Percentiles rank a stretch among this genome's conserved stretches.
Conservation (phyloP, 257 asterid species). For the Fraxinus anomala region DNA sequence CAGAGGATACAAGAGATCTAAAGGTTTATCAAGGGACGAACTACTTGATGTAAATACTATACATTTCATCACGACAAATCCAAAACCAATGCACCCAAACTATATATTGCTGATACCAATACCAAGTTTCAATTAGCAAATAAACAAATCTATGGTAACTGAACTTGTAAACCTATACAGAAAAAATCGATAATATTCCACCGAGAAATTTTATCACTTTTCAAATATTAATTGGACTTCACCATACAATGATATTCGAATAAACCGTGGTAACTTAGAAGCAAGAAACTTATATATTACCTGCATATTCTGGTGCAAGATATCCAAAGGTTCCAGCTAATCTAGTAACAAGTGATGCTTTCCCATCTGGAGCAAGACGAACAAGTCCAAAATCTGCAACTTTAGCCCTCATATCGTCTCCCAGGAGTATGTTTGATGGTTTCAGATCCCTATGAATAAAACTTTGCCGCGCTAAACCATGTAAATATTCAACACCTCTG, state of each 20-base stretch:
- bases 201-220: too few species aligned
- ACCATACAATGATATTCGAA: neutral
- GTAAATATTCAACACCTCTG: constrained; percentile 84
- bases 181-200: too few species aligned
- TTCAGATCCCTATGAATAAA: constrained; percentile 89
- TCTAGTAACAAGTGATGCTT: constrained; percentile 71
- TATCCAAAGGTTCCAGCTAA: constrained; percentile 92
- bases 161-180: neutral
- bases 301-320: constrained; percentile 86
- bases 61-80: neutral
- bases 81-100: neutral
- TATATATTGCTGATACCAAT: neutral
- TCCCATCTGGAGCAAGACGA: constrained; percentile 86
- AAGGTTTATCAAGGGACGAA: too few species aligned
- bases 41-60: too few species aligned
- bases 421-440: constrained; percentile 83
- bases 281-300: constrained; percentile 24
- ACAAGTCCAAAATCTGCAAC: constrained; percentile 93
- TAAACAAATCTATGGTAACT: neutral
- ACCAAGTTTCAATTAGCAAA: neutral
- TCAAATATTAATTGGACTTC: neutral
- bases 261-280: neutral
- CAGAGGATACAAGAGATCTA: neutral
- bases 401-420: constrained; percentile 91
- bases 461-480: constrained; percentile 84